These are phyloP conservation scores for Alternaria novae-zelandiae DNA, from an alignment of 2,329 filamentous ascomycete genomes.

Conservation along the genomic window DNA sequence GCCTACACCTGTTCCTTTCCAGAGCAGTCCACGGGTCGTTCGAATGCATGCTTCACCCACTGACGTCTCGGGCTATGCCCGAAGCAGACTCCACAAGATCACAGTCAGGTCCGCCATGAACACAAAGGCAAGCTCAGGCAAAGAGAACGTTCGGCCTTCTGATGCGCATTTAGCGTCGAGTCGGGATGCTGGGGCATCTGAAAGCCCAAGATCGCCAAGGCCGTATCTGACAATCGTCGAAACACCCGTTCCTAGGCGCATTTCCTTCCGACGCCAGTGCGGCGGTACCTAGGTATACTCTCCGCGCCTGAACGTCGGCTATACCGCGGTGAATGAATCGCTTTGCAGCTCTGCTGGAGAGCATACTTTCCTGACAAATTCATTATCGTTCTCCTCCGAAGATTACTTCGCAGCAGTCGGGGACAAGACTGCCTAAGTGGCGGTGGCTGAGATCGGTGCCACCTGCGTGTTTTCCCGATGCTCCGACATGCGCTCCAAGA, in stretches of 20 bases:
- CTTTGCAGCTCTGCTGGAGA: background rate
- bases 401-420: background rate
- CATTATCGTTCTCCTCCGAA: background rate
- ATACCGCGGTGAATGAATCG: background rate
- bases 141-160: background rate
- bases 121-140: background rate
- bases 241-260: background rate
- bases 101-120: background rate
- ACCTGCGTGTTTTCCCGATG: background rate
- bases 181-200: background rate
- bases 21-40: background rate
- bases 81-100: background rate
- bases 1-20: background rate
- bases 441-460: background rate
- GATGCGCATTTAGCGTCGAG: background rate
- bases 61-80: background rate
- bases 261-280: background rate
- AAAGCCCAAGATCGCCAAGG: background rate
- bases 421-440: background rate
- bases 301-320: background rate
- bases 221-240: background rate
- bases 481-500: background rate
- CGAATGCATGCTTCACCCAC: background rate
- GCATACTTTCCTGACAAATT: background rate
- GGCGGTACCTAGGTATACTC: background rate